A percentile compares a stretch with the other conserved stretches of the same genome.
phyloP scores from a whole-genome alignment of 306 rosid species.

The Pterocarpus macrocarpus region DNA sequence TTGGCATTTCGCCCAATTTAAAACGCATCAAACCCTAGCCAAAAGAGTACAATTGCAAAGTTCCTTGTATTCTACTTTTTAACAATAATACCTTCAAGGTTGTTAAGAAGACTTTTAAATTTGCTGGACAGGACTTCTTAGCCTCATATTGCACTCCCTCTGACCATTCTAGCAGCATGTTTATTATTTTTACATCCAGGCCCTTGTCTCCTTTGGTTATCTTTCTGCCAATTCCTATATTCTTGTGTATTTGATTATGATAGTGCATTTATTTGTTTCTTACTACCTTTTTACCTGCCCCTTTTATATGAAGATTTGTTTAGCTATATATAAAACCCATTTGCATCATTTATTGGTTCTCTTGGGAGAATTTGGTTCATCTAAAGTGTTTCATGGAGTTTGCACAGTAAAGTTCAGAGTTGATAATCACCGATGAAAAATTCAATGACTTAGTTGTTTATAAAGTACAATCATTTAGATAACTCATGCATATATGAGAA shows the following conservation, averaged over 20 bases:
- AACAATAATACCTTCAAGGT: background rate
- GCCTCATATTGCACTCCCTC: constrained; percentile 6
- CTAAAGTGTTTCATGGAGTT: no score
- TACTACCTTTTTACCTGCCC: background rate
- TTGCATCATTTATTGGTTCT: background rate
- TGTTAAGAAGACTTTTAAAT: background rate
- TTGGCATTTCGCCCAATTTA: background rate
- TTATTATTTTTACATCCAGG: background rate
- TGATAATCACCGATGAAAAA: no score
- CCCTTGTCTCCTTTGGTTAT: background rate
- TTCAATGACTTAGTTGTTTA: no score
- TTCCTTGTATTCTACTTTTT: background rate
- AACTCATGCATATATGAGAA: constrained; percentile 8
- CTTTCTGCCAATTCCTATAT: background rate
- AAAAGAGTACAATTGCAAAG: background rate
- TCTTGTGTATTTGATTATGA: background rate
- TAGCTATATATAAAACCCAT: background rate
- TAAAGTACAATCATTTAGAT: background rate
- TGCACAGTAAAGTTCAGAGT: no score
- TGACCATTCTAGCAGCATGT: background rate
- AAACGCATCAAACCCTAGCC: background rate
- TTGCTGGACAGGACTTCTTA: background rate
- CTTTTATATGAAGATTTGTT: constrained; percentile 1
- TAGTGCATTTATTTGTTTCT: background rate
- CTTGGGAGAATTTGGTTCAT: no score